Evolutionary conservation across 2,329 filamentous ascomycete genomes (phyloP).

Genomic region (Pseudocercospora macadamiae): DNA sequence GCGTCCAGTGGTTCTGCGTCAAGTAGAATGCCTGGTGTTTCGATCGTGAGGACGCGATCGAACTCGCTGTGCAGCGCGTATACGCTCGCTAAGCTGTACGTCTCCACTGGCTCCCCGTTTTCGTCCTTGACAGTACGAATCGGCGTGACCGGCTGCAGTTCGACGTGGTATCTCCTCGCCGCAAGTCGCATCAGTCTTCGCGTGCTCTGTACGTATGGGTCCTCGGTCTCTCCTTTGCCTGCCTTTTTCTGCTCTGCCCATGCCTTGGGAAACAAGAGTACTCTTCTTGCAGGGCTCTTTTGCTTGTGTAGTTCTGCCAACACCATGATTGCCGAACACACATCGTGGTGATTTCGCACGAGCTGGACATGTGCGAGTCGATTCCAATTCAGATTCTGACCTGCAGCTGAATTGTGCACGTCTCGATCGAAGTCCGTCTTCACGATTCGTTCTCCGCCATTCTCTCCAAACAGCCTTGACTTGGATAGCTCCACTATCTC

Average conservation of each 20-base stretch:
- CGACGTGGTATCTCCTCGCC: slow-evolving; percentile 49
- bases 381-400: slow-evolving; percentile 46
- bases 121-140: slow-evolving; percentile 31
- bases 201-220: slow-evolving; percentile 49
- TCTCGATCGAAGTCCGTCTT: slow-evolving; percentile 34
- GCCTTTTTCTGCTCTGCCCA: slow-evolving; percentile 41
- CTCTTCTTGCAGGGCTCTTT: slow-evolving; percentile 49
- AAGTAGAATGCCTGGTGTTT: slow-evolving; percentile 49
- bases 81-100: slow-evolving; percentile 50
- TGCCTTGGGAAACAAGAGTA: slow-evolving; percentile 49
- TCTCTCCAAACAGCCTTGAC: slow-evolving; percentile 34
- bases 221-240: slow-evolving; percentile 40
- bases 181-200: slow-evolving; percentile 49
- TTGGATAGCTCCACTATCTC: slow-evolving; percentile 22
- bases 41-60: slow-evolving; percentile 50
- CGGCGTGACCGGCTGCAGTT: slow-evolving; percentile 48
- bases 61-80: slow-evolving; percentile 48
- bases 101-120: slow-evolving; percentile 26
- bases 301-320: slow-evolving; percentile 50
- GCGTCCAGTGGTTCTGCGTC: slow-evolving; percentile 52
- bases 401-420: slow-evolving; percentile 25
- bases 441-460: slow-evolving; percentile 28
- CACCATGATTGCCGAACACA: slow-evolving; percentile 56
- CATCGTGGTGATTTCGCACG: slow-evolving; percentile 47
- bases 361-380: slow-evolving; percentile 53